These are phyloP conservation scores for Oryza officinalis DNA, from an alignment of 176 grass and related monocot genomes.

Conservation along the genomic window DNA sequence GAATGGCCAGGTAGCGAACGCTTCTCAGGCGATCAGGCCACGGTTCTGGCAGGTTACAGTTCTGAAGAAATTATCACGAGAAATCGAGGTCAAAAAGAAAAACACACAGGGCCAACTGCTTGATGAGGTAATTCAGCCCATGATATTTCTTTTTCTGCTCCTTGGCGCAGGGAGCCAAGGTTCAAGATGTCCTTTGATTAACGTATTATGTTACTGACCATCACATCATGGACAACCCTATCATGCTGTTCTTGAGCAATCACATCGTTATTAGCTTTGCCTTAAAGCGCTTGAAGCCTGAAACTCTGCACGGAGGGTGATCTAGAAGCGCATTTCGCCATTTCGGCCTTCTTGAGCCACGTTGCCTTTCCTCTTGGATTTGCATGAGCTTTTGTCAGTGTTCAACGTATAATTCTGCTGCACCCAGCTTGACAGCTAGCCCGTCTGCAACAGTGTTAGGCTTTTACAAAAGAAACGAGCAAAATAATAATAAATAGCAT, in stretches of 20 bases:
- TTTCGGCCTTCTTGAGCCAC: neutral
- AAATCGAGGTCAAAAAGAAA: neutral
- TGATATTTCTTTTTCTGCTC: neutral
- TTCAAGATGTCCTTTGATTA: neutral
- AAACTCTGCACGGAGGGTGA: neutral
- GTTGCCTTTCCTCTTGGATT: neutral
- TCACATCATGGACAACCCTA: neutral
- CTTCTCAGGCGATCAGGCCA: too few species aligned
- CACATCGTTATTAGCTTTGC: neutral
- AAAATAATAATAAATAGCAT: neutral
- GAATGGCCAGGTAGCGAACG: too few species aligned
- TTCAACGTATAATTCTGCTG: neutral
- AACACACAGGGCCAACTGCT: too few species aligned
- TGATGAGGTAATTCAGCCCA: neutral
- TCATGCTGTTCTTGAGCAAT: neutral
- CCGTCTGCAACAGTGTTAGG: too few species aligned
- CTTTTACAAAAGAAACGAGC: too few species aligned
- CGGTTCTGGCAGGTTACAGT: neutral
- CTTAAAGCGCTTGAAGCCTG: neutral
- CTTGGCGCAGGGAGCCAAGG: too few species aligned
- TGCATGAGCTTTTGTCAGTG: neutral
- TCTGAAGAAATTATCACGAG: neutral
- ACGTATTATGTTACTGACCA: neutral
- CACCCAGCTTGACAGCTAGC: too few species aligned
- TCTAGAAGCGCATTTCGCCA: neutral